Percentiles rank a stretch among this genome's conserved stretches.
Conservation (phyloP, 768 basidiomycete genomes). For the Trametes cingulata region DNA sequence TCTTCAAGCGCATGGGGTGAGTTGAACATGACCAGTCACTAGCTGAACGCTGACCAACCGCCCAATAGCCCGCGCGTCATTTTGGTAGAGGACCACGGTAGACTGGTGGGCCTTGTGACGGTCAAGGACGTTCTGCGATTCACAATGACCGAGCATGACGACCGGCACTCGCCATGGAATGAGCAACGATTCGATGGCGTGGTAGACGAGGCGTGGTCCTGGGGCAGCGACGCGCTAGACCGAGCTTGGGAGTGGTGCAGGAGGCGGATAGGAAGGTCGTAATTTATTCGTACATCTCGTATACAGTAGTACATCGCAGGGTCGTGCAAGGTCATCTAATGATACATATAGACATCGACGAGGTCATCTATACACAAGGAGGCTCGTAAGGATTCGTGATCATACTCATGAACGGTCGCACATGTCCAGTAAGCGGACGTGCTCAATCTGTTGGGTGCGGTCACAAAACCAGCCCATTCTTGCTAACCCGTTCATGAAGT, state of each 20-base stretch:
- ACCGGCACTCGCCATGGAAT: conserved; percentile 29
- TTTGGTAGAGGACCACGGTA: conserved; percentile 85
- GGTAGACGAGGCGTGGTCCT: conserved; percentile 28
- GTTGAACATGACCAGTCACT: conserved; percentile 31
- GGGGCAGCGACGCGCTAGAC: conserved; percentile 20
- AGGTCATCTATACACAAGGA: not conserved
- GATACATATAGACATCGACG: not conserved
- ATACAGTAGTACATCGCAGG: conserved; percentile 6
- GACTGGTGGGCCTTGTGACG: conserved; percentile 82
- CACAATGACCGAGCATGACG: conserved; percentile 45
- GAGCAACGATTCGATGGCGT: conserved; percentile 30
- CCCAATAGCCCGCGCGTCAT: conserved; percentile 86
- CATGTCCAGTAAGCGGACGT: not conserved
- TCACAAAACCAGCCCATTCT: too few relatives aligned
- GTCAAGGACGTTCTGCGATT: conserved; percentile 95
- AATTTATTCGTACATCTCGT: conserved; percentile 11
- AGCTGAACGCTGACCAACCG: not conserved
- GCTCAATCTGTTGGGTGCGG: too few relatives aligned
- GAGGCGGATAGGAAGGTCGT: conserved; percentile 16
- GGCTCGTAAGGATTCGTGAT: not conserved
- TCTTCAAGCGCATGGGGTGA: conserved; percentile 98
- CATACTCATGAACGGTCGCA: not conserved
- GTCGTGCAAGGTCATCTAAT: conserved; percentile 1
- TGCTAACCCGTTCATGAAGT: too few relatives aligned
- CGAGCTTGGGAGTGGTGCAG: conserved; percentile 11